phyloP scores from a whole-genome alignment of 768 basidiomycete species.

The Pisolithus albus region DNA sequence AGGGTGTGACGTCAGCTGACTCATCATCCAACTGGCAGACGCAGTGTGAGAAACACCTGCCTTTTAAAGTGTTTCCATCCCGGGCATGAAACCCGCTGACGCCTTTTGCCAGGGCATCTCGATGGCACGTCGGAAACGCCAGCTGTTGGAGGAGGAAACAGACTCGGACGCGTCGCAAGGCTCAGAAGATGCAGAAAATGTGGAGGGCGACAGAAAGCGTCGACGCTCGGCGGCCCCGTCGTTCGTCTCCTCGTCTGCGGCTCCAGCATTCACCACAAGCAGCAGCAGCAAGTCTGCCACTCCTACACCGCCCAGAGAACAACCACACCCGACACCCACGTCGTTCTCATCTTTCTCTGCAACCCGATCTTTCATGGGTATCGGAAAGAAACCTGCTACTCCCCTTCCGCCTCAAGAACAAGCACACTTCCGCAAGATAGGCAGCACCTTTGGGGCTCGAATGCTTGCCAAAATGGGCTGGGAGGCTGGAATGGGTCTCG shows the following conservation, averaged over 20 bases:
- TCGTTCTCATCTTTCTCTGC: slow-evolving; percentile 22
- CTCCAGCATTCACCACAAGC: slow-evolving; percentile 10
- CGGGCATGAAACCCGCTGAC: too few relatives aligned
- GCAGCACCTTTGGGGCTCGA: slow-evolving; percentile 74
- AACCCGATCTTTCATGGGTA: slow-evolving; percentile 52
- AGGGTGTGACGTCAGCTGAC: not conserved
- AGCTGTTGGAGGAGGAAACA: slow-evolving; percentile 63
- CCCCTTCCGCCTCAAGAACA: slow-evolving; percentile 59
- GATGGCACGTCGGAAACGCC: slow-evolving; percentile 75
- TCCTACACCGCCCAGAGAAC: slow-evolving; percentile 35
- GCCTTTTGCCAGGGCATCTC: not conserved
- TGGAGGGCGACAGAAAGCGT: slow-evolving; percentile 69
- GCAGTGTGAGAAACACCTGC: too few relatives aligned
- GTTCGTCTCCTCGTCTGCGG: slow-evolving; percentile 7
- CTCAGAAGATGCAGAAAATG: slow-evolving; percentile 51
- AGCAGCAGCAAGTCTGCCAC: slow-evolving; percentile 16
- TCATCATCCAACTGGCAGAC: not conserved
- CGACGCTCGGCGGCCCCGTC: slow-evolving; percentile 24
- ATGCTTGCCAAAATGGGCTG: slow-evolving; percentile 97
- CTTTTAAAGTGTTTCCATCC: too few relatives aligned
- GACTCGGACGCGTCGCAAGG: slow-evolving; percentile 65
- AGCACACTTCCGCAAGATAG: slow-evolving; percentile 77
- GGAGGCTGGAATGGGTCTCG: slow-evolving; percentile 76
- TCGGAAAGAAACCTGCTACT: slow-evolving; percentile 38
- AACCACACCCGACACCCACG: not conserved